These are phyloP conservation scores for Coniochaeta sp. DNA, from an alignment of 2,329 filamentous ascomycete genomes.

Conservation along the genomic window DNA sequence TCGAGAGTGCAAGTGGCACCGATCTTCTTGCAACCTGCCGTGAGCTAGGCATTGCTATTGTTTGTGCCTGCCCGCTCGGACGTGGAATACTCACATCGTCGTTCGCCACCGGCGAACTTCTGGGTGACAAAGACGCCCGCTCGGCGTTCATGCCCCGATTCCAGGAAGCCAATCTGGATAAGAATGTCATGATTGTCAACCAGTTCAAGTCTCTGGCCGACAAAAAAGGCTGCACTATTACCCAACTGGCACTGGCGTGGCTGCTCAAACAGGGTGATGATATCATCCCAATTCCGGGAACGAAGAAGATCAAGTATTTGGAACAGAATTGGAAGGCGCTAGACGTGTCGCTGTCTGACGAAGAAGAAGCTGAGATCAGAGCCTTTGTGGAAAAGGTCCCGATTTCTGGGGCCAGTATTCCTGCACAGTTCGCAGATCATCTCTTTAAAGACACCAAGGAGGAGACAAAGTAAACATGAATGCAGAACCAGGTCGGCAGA, in stretches of 20 bases:
- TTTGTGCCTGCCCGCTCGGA: slow-evolving; percentile 33
- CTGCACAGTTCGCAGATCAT: neutral
- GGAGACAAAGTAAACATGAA: neutral
- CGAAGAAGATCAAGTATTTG: slow-evolving; percentile 9
- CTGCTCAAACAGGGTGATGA: slow-evolving; percentile 32
- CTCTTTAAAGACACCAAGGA: slow-evolving; percentile 3
- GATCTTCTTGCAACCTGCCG: slow-evolving; percentile 34
- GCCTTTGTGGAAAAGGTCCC: slow-evolving; percentile 14
- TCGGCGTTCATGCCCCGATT: slow-evolving; percentile 31
- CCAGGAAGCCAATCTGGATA: slow-evolving; percentile 37
- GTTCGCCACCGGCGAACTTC: slow-evolving; percentile 26
- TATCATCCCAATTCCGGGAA: slow-evolving; percentile 46
- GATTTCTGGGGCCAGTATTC: slow-evolving; percentile 3
- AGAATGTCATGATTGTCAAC: slow-evolving; percentile 31
- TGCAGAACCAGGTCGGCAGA: too few species aligned
- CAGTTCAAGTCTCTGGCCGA: slow-evolving; percentile 18
- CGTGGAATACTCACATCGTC: slow-evolving; percentile 33
- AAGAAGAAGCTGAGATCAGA: slow-evolving; percentile 19
- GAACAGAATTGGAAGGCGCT: slow-evolving; percentile 16
- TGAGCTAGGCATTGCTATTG: slow-evolving; percentile 36
- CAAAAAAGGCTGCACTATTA: slow-evolving; percentile 31
- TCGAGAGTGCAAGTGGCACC: slow-evolving; percentile 29
- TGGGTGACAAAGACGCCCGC: slow-evolving; percentile 15
- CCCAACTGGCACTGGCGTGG: slow-evolving; percentile 52
- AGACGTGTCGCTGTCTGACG: slow-evolving; percentile 16